Evolutionary conservation across 2,329 filamentous ascomycete species (phyloP).

Genomic region (Diaporthe velutina): DNA sequence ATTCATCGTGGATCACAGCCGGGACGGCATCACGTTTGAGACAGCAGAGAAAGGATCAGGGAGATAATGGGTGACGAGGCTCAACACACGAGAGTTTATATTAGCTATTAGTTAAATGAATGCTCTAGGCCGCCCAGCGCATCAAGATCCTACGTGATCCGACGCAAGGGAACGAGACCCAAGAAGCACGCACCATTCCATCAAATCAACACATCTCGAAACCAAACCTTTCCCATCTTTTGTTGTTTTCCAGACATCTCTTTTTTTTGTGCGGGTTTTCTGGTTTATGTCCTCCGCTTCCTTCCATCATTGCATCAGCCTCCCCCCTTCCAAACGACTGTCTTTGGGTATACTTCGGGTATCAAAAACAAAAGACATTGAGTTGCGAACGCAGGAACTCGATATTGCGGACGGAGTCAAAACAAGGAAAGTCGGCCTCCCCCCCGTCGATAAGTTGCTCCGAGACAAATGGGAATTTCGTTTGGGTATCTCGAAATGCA

Average conservation of each 20-base stretch:
- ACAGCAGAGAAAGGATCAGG: not conserved
- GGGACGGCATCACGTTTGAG: not conserved
- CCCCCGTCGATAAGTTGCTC: constrained; percentile 39
- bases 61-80: constrained; percentile 40
- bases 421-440: constrained; percentile 41
- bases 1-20: not conserved
- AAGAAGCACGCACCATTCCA: constrained; percentile 32
- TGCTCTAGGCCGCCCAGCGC: constrained; percentile 28
- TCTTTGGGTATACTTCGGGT: constrained; percentile 53
- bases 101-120: constrained; percentile 49
- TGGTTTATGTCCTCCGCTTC: constrained; percentile 32
- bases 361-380: constrained; percentile 51
- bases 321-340: constrained; percentile 42
- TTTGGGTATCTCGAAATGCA: constrained; percentile 72
- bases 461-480: constrained; percentile 56
- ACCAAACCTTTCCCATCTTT: constrained; percentile 35
- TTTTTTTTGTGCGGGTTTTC: constrained; percentile 39
- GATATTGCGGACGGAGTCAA: constrained; percentile 38
- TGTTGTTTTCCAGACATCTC: constrained; percentile 36
- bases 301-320: constrained; percentile 36
- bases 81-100: constrained; percentile 50
- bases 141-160: constrained; percentile 31
- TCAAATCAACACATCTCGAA: constrained; percentile 32
- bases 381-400: constrained; percentile 44
- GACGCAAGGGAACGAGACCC: not conserved